These are phyloP conservation scores for Aspergillus homomorphus DNA, from an alignment of 495 filamentous ascomycete genomes.

Conservation along the genomic window DNA sequence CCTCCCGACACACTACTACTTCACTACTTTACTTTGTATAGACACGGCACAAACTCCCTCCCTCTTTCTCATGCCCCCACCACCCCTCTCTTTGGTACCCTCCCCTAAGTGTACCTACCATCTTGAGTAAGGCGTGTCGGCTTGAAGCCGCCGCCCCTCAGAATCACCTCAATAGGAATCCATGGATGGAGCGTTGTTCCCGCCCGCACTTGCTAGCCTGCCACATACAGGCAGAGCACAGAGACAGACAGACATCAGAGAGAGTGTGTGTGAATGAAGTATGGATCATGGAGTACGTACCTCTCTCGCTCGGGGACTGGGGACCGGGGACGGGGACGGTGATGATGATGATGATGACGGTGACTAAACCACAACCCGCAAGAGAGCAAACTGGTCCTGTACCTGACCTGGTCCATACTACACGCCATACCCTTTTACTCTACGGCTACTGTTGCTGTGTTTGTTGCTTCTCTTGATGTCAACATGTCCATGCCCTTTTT, in stretches of 20 bases:
- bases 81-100: conserved; percentile 8
- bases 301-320: not conserved
- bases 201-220: conserved; percentile 19
- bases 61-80: conserved; percentile 8
- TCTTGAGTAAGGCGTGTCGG: conserved; percentile 2
- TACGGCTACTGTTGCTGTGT: conserved; percentile 4
- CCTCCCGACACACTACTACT: conserved; percentile 8
- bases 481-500: conserved; percentile 10
- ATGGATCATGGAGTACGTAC: conserved; percentile 4
- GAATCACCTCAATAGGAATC: not conserved
- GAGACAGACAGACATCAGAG: not conserved
- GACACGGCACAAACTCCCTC: conserved; percentile 24
- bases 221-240: conserved; percentile 15
- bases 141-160: conserved; percentile 12
- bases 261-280: not conserved
- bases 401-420: conserved; percentile 1
- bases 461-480: conserved; percentile 10
- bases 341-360: conserved; percentile 5
- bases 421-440: not conserved
- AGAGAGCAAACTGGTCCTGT: conserved; percentile 1
- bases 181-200: conserved; percentile 2
- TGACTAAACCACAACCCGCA: not conserved
- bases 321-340: too few relatives aligned
- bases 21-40: conserved; percentile 9
- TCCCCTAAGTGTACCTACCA: not conserved